Evolutionary conservation across 768 basidiomycete genomes (phyloP), one percentile per base, ranked within the genome.

Genomic region (Calvatia gigantea): DNA sequence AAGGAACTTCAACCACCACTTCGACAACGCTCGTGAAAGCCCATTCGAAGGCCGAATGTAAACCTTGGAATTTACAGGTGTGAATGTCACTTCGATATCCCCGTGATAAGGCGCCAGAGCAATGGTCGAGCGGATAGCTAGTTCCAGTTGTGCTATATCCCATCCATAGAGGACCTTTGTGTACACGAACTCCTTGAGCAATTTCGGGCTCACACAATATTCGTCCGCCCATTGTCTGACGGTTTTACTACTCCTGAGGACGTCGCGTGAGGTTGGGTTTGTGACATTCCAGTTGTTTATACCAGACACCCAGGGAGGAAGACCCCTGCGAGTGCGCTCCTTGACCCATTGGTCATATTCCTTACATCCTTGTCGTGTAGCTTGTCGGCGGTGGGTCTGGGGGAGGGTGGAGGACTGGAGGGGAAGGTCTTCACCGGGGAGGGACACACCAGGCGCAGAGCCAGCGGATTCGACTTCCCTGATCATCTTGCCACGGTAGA

Each of bases 151-250:
- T 31, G 68, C 59, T 19, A 81, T 62, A 58, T 79, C 73, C 80
- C 80, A 81, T 6, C 77, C 79, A 57, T 77, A 80, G 6, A 75
- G 62, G 8, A 73, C 86, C 74, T 90, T 90, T 21, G 77, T 72
- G 58, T 91, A 88, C 5, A 80, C 75, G 64, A 94, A 91, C 69
- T 92, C 90, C 66, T 92, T 93, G 58, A 93, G 72, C 14, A 77
- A 67, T 62, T 86, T 91, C 6, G 67, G 73, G 62, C 86, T 87
- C 23, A 79, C 75, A 56, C 89, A 91, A 62, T 91, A 93, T 54
- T 87, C 84, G 60, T 92, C 89, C 6, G 89, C 89, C 91, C 91
- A 94, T 56, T 86, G 77, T 29, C 87, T 74, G 39, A 91, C 65
- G 0, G 84, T 78, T 70, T 80, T 81, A 14, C 83, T 83, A 2